Evolutionary conservation across 495 filamentous ascomycete genomes (phyloP), one percentile per base, ranked within the genome.

Genomic region (Annulohypoxylon moriforme): DNA sequence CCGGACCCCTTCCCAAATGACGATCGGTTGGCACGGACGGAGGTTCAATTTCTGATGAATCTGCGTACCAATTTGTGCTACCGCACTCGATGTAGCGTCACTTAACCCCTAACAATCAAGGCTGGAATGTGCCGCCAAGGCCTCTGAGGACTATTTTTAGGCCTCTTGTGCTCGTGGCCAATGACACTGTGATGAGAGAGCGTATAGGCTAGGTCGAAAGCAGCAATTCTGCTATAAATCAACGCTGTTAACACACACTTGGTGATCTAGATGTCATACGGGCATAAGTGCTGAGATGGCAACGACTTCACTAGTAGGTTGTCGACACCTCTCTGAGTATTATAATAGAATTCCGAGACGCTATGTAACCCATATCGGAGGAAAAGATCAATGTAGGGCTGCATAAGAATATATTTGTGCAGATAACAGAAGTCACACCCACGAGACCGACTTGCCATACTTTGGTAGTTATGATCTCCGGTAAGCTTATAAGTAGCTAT

Each of bases 41-140:
- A 57, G 64, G 71, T 66, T 46, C 65, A 68, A 61, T 65, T 68
- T 68, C 64, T 64, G 58, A 72, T 67, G 64, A 64, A 72, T 68
- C 27, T 68, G 65, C 64, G 66, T 59, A 57, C 71, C 67, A 67
- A 67, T 70, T 25, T 22, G 33, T 73, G 52, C 34, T 53, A 68
- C 65, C 53, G 38, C 52, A 64, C 64, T 25, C 18, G 47, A 18
- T 36, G 36, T 64, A 60, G 46, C 44, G 31, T 49, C 31, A 50
- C 40, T 34, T 33, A 38, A 44, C 14, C 29, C 64, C 20, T 52
- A 56, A 53, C 34, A 40, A 53, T 60, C 22, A 34, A 52, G 42
- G 24, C 34, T 24, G 29, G 29, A 22, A 29, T 65, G 57, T 57
- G 55, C 52, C 57, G 56, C 70, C 69, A 72, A 72, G 69, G 60